Percentiles rank a stretch among this genome's conserved stretches.
Conservation (phyloP, 192 early-diverging fungal species). For the Linnemannia zychae region DNA sequence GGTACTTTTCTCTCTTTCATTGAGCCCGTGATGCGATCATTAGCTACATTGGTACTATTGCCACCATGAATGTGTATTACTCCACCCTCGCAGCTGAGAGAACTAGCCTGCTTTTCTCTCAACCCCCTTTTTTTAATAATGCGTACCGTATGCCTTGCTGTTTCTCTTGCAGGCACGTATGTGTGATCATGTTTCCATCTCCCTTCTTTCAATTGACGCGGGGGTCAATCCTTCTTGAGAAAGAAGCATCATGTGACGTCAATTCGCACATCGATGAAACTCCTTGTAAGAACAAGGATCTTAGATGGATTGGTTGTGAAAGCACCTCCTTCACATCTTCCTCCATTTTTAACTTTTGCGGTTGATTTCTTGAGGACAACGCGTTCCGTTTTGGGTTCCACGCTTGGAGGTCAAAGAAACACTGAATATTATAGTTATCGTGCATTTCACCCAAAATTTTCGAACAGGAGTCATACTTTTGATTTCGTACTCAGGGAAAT, state of each 20-base stretch:
- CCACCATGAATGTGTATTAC: not conserved
- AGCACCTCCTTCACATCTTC: not conserved
- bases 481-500: too few relatives aligned
- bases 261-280: too few relatives aligned
- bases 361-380: not conserved
- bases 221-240: not conserved
- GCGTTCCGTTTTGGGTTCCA: not conserved
- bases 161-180: not conserved
- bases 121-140: not conserved
- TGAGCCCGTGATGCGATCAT: conserved; percentile 7
- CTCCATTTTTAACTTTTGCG: not conserved
- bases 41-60: not conserved
- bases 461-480: too few relatives aligned
- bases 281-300: too few relatives aligned
- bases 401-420: too few relatives aligned
- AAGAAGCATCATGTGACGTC: not conserved
- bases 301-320: too few relatives aligned
- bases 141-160: not conserved
- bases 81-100: too few relatives aligned
- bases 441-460: too few relatives aligned
- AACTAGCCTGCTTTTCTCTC: too few relatives aligned
- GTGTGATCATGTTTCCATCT: conserved; percentile 2
- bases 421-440: too few relatives aligned
- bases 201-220: not conserved
- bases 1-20: not conserved